Conservation (phyloP, 495 filamentous ascomycete species). For the Immersiella caudata region DNA sequence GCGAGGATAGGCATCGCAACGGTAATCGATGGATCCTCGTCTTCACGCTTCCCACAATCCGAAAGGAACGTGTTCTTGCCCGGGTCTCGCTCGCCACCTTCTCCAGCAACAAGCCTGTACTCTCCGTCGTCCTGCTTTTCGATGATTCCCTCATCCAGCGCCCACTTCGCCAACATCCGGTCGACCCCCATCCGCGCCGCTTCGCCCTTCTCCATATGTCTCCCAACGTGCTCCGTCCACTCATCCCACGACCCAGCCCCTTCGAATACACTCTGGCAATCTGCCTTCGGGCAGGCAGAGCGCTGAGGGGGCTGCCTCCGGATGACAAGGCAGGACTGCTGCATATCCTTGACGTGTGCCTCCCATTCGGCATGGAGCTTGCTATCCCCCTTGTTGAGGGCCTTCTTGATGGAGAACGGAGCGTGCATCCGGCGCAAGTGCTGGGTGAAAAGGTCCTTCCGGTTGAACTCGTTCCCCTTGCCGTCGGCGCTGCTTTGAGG, state of each 20-base stretch:
- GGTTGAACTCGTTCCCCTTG: conserved; percentile 70
- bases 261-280: conserved; percentile 69
- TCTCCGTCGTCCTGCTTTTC: conserved; percentile 53
- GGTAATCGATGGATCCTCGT: conserved; percentile 42
- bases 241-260: conserved; percentile 80
- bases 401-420: conserved; percentile 53
- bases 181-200: conserved; percentile 55
- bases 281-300: conserved; percentile 68
- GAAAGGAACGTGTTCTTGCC: conserved; percentile 21
- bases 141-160: conserved; percentile 60
- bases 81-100: conserved; percentile 30
- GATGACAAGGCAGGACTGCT: conserved; percentile 68
- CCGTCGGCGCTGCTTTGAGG: conserved; percentile 62
- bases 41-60: conserved; percentile 32
- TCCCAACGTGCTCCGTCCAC: conserved; percentile 89
- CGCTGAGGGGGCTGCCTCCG: conserved; percentile 67
- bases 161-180: conserved; percentile 56
- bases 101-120: conserved; percentile 49
- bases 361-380: conserved; percentile 60
- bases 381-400: conserved; percentile 53
- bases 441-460: conserved; percentile 94
- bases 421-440: conserved; percentile 93
- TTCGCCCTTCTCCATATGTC: conserved; percentile 76
- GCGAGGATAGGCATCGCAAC: conserved; percentile 33
- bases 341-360: conserved; percentile 59